Base-by-base conservation (phyloP, 805 yeast species). In the Candida ascalaphidarum region DNA sequence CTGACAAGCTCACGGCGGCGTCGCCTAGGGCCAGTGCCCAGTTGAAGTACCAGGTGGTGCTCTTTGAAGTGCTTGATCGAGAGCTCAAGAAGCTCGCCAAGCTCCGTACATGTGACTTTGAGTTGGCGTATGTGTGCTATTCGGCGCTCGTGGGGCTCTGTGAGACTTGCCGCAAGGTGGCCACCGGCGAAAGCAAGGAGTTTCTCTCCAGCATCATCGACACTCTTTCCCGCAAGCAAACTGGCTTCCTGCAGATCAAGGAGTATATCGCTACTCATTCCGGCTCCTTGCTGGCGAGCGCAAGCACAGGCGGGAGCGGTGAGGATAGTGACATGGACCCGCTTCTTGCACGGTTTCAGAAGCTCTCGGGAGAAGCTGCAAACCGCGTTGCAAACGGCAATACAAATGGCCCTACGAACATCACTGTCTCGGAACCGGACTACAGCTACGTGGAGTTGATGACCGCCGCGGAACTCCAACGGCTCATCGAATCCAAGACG, bases 71-170 rank as follows among this genome's bases (percentile, higher is more conserved):
- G 17, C 52, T 59, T 39, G 52, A 48, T 25, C 50, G 49, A 28
- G 62, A 62, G 36, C 28, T 37, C 17, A 47, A 48, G 22, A 53
- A 57, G 29, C 32, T 42, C 9, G 41, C 46, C 3, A 38, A 30
- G 14, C 20, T 51, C n/a, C 53, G 56, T 1, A 49, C 48, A 28
- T 62, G 68, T 34, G 67, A 62, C 34, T 50, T 45, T 35, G 64
- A 57, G 32, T 27, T 57, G 28, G 60, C 63, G 2, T 55, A 46
- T 31, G 41, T 62, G 2, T 37, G 51, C 29, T 55, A 41, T 25
- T 22, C 27, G 5, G 25, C 38, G 5, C 45, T 47, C 3, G 23
- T 22, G 17, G 28, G 31, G 21, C 29, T 50, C 11, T 38, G 32
- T 26, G 30, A 29, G 16, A 22, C 29, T 20, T 27, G 27, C 12